Base-by-base conservation (phyloP, 257 asterid genomes). In the Nicotiana noctiflora region DNA sequence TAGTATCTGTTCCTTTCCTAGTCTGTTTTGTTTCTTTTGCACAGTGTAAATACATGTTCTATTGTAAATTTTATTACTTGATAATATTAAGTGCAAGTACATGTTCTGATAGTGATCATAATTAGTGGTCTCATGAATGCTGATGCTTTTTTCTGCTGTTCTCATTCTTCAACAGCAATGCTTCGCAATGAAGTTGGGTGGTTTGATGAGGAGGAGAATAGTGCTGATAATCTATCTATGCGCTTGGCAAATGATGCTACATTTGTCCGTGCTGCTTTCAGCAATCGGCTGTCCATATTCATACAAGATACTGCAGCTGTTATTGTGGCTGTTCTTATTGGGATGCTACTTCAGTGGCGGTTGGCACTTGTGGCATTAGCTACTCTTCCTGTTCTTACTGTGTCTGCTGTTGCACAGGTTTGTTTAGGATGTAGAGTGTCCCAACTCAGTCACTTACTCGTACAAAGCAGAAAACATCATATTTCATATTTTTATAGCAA, bases 181-280 rank as follows among this genome's bases (percentile, higher is more conserved):
- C 99, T 96, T 84, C 95, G 98, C 65, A 96, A 96, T 88, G 99
- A 96, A 88, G 98, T 94, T 81, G 99, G 99, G 82, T 96, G 99
- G 99, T 96, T 96, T 84, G 99, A 96, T 66, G 96, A 88, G 46
- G 99, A 96, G 87, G 99, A 96, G 82, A 96, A 96, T 86, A 96
- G 98, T 85, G 98, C 99, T 44, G 99, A 96, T 90, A 96, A 94
- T 85, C 87, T 96, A 84, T 96, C 99, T 55, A 96, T 96, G 98
- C 93, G 98, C 68, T 89, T 96, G 87, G 99, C 99, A 34, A 96
- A 96, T 91, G 99, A 96, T 84, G 99, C 99, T 78, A 96, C 99
- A 52, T 96, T 96, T 87, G 99, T 96, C 74, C 92, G 99, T 86
- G 99, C 99, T 92, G 97, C 99, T 83, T 96, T 96, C 87, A 96